Evolutionary conservation across 2,329 filamentous ascomycete species (phyloP), one percentile per base, ranked within the genome.

Genomic region (Rhynchosporium agropyri): DNA sequence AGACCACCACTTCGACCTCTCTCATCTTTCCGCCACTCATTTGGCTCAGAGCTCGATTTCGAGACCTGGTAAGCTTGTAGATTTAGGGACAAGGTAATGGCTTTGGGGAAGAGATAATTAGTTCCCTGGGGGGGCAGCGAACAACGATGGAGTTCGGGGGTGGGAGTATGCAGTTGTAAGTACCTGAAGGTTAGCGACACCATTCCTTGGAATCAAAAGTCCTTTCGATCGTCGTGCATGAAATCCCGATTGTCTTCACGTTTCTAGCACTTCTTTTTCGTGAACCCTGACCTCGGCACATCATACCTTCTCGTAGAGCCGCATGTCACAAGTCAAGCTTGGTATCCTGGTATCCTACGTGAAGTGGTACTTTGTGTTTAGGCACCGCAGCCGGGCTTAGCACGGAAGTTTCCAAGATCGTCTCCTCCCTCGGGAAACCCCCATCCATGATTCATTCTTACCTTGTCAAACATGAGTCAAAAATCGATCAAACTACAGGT

Each of bases 101-200:
- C 20, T 12, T 33, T 38, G 15, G 5, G 45, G 40, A 38, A 29
- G 45, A 42, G 15, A 15, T 38, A 20, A 58, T 53, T 38, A 50
- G 55, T 54, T 31, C 3, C 20, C 56, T n/a, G 38, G 50, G 43
- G 49, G 33, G 12, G 55, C 4, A 58, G 51, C 59, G 55, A 54
- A 55, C 51, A 58, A 49, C 36, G 43, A 59, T 58, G 26, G 43
- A 26, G 10, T 10, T 43, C 42, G 57, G 40, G 58, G 26, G 60
- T 59, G 36, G 58, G 54, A 31, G 20, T 20, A 20, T 50, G 63
- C 60, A 63, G 69, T 69, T 73, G 71, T 72, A 72, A 72, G 71
- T 73, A 72, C 69, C 63, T 64, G 67, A 73, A 72, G 70, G 71
- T 73, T 72, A 61, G 71, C 70, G 59, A 70, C 71, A 67, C 67